Evolutionary conservation across 116 monocot species (phyloP).

Genomic region (Iris pallida): DNA sequence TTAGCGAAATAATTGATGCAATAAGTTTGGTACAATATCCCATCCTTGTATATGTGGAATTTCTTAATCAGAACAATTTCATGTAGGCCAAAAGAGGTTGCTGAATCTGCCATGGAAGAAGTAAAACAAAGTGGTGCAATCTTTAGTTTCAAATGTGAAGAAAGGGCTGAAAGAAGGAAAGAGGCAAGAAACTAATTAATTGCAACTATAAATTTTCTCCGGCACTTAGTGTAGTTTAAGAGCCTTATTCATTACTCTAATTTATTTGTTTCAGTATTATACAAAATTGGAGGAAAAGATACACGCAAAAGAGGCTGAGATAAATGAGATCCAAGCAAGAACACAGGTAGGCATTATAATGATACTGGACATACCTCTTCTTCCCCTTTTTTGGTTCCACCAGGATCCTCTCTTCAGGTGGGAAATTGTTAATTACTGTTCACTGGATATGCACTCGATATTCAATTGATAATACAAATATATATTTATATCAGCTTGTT

Average conservation of each 20-base stretch:
- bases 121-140: conserved; percentile 16
- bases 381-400: no score
- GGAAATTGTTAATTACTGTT: no score
- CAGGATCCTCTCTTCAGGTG: no score
- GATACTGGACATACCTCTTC: no score
- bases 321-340: conserved; percentile 48
- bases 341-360: conserved; percentile 55
- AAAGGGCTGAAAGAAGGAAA: conserved; percentile 65
- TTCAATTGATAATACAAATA: no score
- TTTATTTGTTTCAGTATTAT: conserved; percentile 32
- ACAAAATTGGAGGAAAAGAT: conserved; percentile 57
- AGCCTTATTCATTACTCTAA: conserved; percentile 3
- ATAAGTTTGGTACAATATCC: no score
- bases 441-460: no score
- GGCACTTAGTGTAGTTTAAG: neutral
- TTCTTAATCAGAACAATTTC: neutral
- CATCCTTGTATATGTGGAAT: neutral
- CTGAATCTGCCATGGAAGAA: conserved; percentile 17
- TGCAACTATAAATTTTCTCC: neutral
- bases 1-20: no score
- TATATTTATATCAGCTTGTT: no score
- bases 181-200: conserved; percentile 40
- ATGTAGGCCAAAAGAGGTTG: conserved; percentile 26
- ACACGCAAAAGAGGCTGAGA: conserved; percentile 58
- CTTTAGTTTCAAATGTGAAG: conserved; percentile 55